Percentiles rank a stretch among this genome's conserved stretches.
phyloP scores from a whole-genome alignment of 257 asterid genomes.

The Knoxia roxburghii region DNA sequence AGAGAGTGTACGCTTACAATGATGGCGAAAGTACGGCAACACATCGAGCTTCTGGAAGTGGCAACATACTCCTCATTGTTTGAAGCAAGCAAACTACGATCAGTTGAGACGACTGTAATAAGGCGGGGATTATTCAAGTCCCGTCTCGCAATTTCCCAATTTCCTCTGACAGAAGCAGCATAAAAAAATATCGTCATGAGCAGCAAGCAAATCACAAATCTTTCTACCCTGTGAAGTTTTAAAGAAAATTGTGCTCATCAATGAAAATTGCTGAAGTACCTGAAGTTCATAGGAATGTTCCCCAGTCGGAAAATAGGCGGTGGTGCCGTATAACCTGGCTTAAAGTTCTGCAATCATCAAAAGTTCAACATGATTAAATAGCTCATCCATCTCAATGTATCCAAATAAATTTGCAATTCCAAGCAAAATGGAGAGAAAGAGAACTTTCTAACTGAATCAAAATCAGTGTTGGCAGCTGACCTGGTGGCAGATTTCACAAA shows the following conservation, averaged over 20 bases:
- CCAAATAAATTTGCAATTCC: neutral
- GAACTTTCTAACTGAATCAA: neutral
- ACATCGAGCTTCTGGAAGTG: slow-evolving; percentile 64
- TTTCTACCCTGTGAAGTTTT: neutral
- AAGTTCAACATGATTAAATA: neutral
- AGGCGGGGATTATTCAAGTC: slow-evolving; percentile 65
- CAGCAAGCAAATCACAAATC: neutral
- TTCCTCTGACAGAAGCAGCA: slow-evolving; percentile 54
- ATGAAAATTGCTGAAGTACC: slow-evolving; percentile 34
- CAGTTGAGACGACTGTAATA: slow-evolving; percentile 74
- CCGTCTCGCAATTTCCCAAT: slow-evolving; percentile 83
- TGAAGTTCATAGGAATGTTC: slow-evolving; percentile 72
- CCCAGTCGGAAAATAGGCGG: slow-evolving; percentile 79
- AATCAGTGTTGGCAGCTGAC: slow-evolving; percentile 25
- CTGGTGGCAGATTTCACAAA: slow-evolving; percentile 97
- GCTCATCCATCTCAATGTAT: neutral
- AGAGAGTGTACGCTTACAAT: slow-evolving; percentile 49
- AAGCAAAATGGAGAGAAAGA: neutral
- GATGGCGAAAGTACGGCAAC: slow-evolving; percentile 70
- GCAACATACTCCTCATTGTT: slow-evolving; percentile 58
- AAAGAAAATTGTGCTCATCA: neutral
- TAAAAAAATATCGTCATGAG: slow-evolving; percentile 8
- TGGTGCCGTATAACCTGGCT: slow-evolving; percentile 93
- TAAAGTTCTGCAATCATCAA: slow-evolving; percentile 56
- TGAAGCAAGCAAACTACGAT: slow-evolving; percentile 42